Evolutionary conservation across 2,329 filamentous ascomycete genomes (phyloP), one percentile per base, ranked within the genome.

Genomic region (Pseudovirgaria hyperparasitica): DNA sequence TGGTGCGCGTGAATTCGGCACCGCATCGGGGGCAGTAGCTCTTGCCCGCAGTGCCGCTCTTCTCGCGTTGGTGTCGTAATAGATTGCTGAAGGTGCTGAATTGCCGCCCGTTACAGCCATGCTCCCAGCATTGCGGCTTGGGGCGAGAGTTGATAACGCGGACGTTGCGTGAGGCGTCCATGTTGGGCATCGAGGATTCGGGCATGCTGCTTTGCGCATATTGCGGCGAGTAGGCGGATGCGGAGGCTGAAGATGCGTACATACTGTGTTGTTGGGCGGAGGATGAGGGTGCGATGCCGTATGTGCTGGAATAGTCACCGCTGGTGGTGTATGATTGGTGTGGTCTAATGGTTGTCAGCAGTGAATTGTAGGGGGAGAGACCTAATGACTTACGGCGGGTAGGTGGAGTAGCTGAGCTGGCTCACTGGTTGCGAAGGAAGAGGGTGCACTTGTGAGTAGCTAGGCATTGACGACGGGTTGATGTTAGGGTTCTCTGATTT

Each of bases 31-130:
- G 85, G 48, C 87, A 96, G 26, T 76, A 76, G 3, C 84, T 82
- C 58, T 94, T 94, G 16, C 80, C 67, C 8, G 86, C 82, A 27
- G 86, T 85, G 15, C 87, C 87, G 1, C 82, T 92, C 54, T 93
- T 94, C 55, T 96, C 87, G 22, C 87, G 72, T 55, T 94, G 86
- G 52, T 96, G 87, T 36, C 87, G 70, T 19, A 94, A 63, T 4
- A 94, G 69, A 50, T 94, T 94, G 68, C 85, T 93, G 50, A 94
- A 94, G 4, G 87, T 94, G 11, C 84, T 92, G 48, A 96, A 96
- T 46, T 92, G 82, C 16, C 86, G 76, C 12, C 87, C 87, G 45
- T 94, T 93, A 63, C 87, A 96, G 8, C 86, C 87, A 47, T 96
- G 87, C 34, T 94, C 87, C 82, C 82, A 96, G 55, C 87, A 94